These are phyloP conservation scores for Leishmania aethiopica DNA, from an alignment of 208 protist species.

Conservation along the genomic window DNA sequence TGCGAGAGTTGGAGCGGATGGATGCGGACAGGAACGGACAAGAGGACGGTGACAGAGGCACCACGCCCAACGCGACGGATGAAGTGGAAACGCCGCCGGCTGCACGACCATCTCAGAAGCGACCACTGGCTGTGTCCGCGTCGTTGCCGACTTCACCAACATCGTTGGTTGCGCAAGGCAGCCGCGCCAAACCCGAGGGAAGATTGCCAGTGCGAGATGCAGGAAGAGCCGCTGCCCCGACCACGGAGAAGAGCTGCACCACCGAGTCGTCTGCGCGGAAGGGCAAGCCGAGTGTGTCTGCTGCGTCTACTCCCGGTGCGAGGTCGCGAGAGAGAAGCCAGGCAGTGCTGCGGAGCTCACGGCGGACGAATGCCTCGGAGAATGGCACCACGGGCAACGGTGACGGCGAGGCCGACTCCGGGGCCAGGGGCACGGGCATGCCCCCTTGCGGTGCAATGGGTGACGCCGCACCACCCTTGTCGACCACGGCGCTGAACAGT, in stretches of 20 bases:
- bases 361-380: not conserved
- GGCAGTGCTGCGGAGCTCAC: not conserved
- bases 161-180: not conserved
- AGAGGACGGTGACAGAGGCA: not conserved
- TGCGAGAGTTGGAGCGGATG: conserved; percentile 13
- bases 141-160: not conserved
- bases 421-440: not conserved
- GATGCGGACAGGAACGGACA: conserved; percentile 13
- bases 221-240: not conserved
- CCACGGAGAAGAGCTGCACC: not conserved
- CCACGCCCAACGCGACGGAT: not conserved
- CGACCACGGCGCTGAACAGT: not conserved
- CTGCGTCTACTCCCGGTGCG: not conserved
- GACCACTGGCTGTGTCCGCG: too few species aligned
- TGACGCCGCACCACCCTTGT: not conserved
- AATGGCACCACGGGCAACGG: not conserved
- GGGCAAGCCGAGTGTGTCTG: not conserved
- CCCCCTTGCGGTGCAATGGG: not conserved
- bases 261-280: not conserved
- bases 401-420: not conserved
- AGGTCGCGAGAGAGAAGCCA: not conserved
- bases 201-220: not conserved
- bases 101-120: not conserved
- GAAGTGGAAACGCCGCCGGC: not conserved
- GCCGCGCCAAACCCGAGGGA: not conserved